A percentile compares a stretch with the other conserved stretches of the same genome.
Conservation (phyloP, 108 stramenopile species). For the Cyclotella cryptica region DNA sequence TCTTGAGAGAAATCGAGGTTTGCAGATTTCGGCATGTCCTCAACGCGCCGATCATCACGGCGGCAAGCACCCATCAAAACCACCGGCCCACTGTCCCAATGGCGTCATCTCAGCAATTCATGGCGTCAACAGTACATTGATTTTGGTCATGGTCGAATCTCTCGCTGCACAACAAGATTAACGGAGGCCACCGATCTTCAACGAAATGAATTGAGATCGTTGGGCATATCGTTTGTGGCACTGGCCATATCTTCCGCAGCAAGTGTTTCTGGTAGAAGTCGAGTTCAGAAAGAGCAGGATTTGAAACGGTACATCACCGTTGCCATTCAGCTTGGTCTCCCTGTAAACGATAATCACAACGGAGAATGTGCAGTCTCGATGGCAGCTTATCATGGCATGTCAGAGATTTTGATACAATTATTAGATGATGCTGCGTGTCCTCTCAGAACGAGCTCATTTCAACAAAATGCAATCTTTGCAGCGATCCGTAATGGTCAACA, state of each 20-base stretch:
- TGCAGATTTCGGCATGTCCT: no score
- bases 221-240: slow-evolving; percentile 27
- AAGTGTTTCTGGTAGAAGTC: slow-evolving; percentile 18
- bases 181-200: slow-evolving; percentile 7
- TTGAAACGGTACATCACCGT: slow-evolving; percentile 9
- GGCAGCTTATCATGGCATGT: slow-evolving; percentile 32
- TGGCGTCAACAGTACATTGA: slow-evolving; percentile 37
- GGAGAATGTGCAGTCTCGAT: slow-evolving; percentile 13
- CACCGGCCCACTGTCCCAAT: slow-evolving; percentile 15
- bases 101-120: slow-evolving; percentile 11
- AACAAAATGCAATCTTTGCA: slow-evolving; percentile 17
- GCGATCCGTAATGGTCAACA: slow-evolving; percentile 37
- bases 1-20: no score
- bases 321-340: slow-evolving; percentile 8
- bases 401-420: not conserved
- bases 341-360: slow-evolving; percentile 26
- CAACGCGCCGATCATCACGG: slow-evolving; percentile 21
- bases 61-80: slow-evolving; percentile 5
- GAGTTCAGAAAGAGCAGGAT: slow-evolving; percentile 15
- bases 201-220: slow-evolving; percentile 1
- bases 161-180: slow-evolving; percentile 15
- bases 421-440: slow-evolving; percentile 20
- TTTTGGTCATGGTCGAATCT: slow-evolving; percentile 30
- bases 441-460: slow-evolving; percentile 9
- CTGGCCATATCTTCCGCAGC: slow-evolving; percentile 29